Evolutionary conservation across 192 early-diverging fungal species (phyloP).

Genomic region (Entophlyctis luteolus): DNA sequence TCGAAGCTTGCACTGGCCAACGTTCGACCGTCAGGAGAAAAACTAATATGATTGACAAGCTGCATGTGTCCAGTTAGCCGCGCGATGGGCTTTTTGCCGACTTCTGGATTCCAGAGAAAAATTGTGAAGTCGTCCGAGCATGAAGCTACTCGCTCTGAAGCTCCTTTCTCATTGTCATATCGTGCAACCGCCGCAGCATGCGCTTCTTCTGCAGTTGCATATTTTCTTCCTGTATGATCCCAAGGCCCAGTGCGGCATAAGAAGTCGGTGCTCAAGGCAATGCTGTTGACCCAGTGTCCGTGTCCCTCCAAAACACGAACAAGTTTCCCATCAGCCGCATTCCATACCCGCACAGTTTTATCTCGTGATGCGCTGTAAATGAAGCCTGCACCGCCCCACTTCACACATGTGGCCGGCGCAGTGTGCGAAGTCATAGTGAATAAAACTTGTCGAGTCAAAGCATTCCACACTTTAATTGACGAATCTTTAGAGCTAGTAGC

Average conservation of each 20-base stretch:
- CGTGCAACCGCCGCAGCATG: constrained; percentile 69
- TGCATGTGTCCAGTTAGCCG: constrained; percentile 80
- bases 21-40: constrained; percentile 84
- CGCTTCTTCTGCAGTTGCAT: constrained; percentile 62
- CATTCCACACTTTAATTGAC: constrained; percentile 92
- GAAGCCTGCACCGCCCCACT: constrained; percentile 94
- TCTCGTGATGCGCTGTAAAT: constrained; percentile 91
- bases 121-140: constrained; percentile 98
- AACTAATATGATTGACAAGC: constrained; percentile 88
- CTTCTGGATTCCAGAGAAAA: constrained; percentile 85
- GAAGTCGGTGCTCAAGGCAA: constrained; percentile 89
- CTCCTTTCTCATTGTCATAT: constrained; percentile 69
- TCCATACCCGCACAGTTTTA: constrained; percentile 96
- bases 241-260: constrained; percentile 83
- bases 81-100: constrained; percentile 67
- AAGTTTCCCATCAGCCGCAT: constrained; percentile 68
- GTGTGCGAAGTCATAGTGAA: constrained; percentile 87
- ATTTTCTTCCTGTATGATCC: constrained; percentile 75
- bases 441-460: constrained; percentile 64
- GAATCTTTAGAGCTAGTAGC: constrained; percentile 90
- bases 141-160: constrained; percentile 78
- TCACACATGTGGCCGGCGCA: constrained; percentile 85
- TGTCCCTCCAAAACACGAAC: constrained; percentile 83
- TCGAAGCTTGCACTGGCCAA: constrained; percentile 94
- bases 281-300: constrained; percentile 95